These are phyloP conservation scores for Talaromyces nanjingensis DNA, from an alignment of 495 filamentous ascomycete species.

Conservation along the genomic window DNA sequence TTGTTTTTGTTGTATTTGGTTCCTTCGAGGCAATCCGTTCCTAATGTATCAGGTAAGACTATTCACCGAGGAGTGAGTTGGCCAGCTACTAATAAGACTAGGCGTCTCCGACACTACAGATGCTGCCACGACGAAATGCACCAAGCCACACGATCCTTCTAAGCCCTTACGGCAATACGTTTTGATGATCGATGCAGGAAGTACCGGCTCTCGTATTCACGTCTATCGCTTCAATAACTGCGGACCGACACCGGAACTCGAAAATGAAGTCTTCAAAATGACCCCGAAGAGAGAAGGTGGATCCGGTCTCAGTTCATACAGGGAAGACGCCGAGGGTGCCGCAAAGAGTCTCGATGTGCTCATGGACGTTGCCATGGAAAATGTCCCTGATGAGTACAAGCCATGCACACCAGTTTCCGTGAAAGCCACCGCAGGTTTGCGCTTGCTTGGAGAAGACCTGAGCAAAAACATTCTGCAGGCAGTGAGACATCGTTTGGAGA, in stretches of 20 bases:
- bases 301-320: conserved; percentile 82
- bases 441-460: conserved; percentile 74
- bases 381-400: conserved; percentile 80
- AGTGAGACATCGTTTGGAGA: conserved; percentile 79
- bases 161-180: conserved; percentile 97
- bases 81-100: neutral
- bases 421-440: conserved; percentile 91
- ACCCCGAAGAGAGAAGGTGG: conserved; percentile 71
- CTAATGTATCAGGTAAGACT: conserved; percentile 33
- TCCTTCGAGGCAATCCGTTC: conserved; percentile 40
- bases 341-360: conserved; percentile 84
- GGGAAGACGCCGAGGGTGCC: conserved; percentile 74
- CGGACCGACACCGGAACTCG: conserved; percentile 88
- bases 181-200: conserved; percentile 97
- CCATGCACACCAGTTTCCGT: conserved; percentile 85
- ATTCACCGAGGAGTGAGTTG: neutral
- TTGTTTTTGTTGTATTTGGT: conserved; percentile 70
- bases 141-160: conserved; percentile 67
- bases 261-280: conserved; percentile 84
- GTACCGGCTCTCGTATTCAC: conserved; percentile 95
- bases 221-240: conserved; percentile 99
- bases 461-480: conserved; percentile 79
- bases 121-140: conserved; percentile 52
- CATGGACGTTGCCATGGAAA: conserved; percentile 74
- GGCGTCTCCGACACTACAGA: neutral